Percentiles rank a stretch among this genome's conserved stretches.
These are phyloP conservation scores for Lablab purpureus DNA, from an alignment of 306 rosid species.

Conservation along the genomic window DNA sequence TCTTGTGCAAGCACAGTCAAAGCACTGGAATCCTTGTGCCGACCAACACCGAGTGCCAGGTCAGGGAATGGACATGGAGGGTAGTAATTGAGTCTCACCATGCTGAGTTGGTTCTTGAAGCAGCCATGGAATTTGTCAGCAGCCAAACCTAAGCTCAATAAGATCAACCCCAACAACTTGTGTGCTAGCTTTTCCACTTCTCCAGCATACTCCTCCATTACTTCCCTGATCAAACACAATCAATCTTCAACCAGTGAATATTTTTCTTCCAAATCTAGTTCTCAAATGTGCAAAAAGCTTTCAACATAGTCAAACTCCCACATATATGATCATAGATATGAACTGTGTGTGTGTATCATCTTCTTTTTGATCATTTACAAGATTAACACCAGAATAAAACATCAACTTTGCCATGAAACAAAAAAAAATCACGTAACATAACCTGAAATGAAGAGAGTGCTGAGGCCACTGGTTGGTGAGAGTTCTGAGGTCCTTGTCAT, in stretches of 20 bases:
- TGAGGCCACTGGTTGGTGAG: constrained; percentile 81
- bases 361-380: not conserved
- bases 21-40: constrained; percentile 76
- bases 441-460: constrained; percentile 68
- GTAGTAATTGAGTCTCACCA: constrained; percentile 68
- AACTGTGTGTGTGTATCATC: too few relatives aligned
- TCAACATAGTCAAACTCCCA: not conserved
- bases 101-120: constrained; percentile 68
- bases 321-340: not conserved
- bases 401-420: not conserved
- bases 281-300: not conserved
- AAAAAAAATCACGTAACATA: not conserved
- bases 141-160: constrained; percentile 62
- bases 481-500: constrained; percentile 47
- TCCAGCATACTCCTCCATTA: constrained; percentile 60
- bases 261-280: not conserved
- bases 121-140: constrained; percentile 54
- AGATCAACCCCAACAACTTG: constrained; percentile 66
- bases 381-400: not conserved
- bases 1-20: constrained; percentile 83
- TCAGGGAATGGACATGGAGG: constrained; percentile 82
- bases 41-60: constrained; percentile 88
- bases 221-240: constrained; percentile 54
- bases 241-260: not conserved
- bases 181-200: constrained; percentile 73